Conservation (phyloP, 2,329 filamentous ascomycete species). For the Beauveria asiatica region DNA sequence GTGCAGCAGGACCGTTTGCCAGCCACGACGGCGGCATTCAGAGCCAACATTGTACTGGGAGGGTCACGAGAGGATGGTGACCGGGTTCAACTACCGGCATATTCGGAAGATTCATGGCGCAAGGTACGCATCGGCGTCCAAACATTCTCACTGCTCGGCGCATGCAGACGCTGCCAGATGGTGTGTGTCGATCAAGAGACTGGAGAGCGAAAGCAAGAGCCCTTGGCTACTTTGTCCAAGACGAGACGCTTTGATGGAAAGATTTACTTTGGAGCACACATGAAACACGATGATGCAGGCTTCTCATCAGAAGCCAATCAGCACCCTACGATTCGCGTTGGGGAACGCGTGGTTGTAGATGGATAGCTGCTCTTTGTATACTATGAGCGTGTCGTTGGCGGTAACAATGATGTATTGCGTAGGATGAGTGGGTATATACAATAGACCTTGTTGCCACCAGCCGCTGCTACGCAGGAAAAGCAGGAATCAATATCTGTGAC, state of each 20-base stretch:
- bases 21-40: constrained; percentile 67
- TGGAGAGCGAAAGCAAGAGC: constrained; percentile 69
- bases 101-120: constrained; percentile 74
- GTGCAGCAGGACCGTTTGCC: constrained; percentile 50
- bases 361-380: background rate
- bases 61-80: constrained; percentile 23
- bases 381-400: background rate
- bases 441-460: background rate
- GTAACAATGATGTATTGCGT: background rate
- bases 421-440: background rate
- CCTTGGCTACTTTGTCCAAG: constrained; percentile 80
- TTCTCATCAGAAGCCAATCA: background rate
- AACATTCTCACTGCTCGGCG: constrained; percentile 64
- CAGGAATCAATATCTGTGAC: background rate
- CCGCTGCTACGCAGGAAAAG: background rate
- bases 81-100: constrained; percentile 43
- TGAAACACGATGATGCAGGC: constrained; percentile 37
- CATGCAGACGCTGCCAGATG: constrained; percentile 90
- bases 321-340: constrained; percentile 34
- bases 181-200: constrained; percentile 86
- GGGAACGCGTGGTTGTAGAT: constrained; percentile 32
- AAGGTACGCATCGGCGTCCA: constrained; percentile 56
- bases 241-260: constrained; percentile 76
- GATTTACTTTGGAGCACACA: constrained; percentile 83
- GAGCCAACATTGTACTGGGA: constrained; percentile 74